Conservation (phyloP, 495 filamentous ascomycete species). For the Aspergillus leporis region DNA sequence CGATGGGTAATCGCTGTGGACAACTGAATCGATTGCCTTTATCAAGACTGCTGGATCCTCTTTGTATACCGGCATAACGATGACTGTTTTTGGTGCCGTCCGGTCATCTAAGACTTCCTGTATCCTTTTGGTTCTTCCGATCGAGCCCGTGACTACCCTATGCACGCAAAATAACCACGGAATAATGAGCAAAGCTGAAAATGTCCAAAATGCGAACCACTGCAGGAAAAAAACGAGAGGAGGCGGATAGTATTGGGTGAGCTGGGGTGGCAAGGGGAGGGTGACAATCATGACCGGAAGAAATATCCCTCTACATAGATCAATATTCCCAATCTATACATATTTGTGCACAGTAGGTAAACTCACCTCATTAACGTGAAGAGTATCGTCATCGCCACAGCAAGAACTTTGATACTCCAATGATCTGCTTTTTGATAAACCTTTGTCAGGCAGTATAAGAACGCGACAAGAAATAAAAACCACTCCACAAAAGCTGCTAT, state of each 20-base stretch:
- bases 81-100: slow-evolving; percentile 90
- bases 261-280: slow-evolving; percentile 73
- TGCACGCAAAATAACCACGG: slow-evolving; percentile 96
- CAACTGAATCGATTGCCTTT: slow-evolving; percentile 87
- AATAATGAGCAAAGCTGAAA: slow-evolving; percentile 77
- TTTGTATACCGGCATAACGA: slow-evolving; percentile 97
- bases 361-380: slow-evolving; percentile 76
- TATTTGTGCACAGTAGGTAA: background rate
- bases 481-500: slow-evolving; percentile 86
- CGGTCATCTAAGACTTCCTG: slow-evolving; percentile 82
- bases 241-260: slow-evolving; percentile 69
- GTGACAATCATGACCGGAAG: slow-evolving; percentile 95
- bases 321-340: background rate
- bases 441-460: slow-evolving; percentile 87
- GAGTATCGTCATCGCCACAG: slow-evolving; percentile 69
- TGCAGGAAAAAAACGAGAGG: slow-evolving; percentile 71
- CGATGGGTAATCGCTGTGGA: slow-evolving; percentile 91
- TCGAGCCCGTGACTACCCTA: slow-evolving; percentile 78
- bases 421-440: slow-evolving; percentile 89
- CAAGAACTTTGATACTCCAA: slow-evolving; percentile 75
- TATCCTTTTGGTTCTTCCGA: slow-evolving; percentile 79
- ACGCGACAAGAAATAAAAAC: slow-evolving; percentile 90
- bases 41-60: slow-evolving; percentile 85
- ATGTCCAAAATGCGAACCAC: slow-evolving; percentile 97
- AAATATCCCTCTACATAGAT: slow-evolving; percentile 69